These are phyloP conservation scores for Diospyros kaki DNA, from an alignment of 148 eudicot species.

Conservation along the genomic window DNA sequence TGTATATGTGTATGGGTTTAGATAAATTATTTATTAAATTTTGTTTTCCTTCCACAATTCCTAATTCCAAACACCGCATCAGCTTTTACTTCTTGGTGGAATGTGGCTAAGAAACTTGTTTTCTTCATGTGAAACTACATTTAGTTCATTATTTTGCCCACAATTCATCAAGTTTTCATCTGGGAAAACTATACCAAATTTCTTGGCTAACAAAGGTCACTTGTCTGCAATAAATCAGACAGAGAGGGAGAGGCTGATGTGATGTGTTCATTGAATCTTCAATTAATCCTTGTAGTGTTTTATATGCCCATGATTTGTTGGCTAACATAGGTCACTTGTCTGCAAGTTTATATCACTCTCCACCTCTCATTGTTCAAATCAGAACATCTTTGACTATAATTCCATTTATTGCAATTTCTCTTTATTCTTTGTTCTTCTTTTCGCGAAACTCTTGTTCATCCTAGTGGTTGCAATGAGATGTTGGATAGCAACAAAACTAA, in stretches of 20 bases:
- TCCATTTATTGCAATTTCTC: background rate
- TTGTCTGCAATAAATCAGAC: background rate
- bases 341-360: background rate
- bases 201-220: too few species aligned
- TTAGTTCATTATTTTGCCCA: too few species aligned
- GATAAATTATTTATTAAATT: background rate
- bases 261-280: background rate
- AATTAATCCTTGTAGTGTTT: background rate
- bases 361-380: background rate
- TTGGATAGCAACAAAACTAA: conserved; percentile 17
- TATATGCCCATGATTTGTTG: background rate
- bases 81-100: background rate
- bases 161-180: too few species aligned
- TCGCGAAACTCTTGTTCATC: background rate
- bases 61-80: background rate
- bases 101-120: background rate
- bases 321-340: background rate
- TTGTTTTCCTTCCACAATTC: background rate
- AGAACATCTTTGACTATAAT: background rate
- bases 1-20: too few species aligned
- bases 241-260: conserved; percentile 2
- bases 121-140: background rate
- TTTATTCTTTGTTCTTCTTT: background rate
- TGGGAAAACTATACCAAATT: too few species aligned
- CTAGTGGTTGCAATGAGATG: conserved; percentile 12